These are phyloP conservation scores for Mychonastes homosphaera DNA, from an alignment of 139 green algal species.

Conservation along the genomic window DNA sequence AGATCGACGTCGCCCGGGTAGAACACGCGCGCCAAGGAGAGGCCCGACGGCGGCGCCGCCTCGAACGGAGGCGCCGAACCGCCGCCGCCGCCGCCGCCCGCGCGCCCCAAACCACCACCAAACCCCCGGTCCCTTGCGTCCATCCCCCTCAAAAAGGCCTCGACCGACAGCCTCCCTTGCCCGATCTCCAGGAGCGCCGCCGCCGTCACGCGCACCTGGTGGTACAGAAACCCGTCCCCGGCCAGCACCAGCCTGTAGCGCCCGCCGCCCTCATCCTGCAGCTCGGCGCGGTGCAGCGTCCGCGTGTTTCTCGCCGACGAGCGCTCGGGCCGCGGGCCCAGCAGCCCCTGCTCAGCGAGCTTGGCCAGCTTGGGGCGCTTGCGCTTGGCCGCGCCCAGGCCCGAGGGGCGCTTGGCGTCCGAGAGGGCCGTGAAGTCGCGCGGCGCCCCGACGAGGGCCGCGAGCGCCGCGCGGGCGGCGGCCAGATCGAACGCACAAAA, in stretches of 20 bases:
- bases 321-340: conserved; percentile 28
- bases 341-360: conserved; percentile 25
- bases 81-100: too few relatives aligned
- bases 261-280: conserved; percentile 1
- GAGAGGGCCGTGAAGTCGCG: conserved; percentile 35
- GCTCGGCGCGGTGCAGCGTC: conserved; percentile 4
- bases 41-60: conserved; percentile 26
- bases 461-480: too few relatives aligned
- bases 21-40: conserved; percentile 22
- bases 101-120: background rate
- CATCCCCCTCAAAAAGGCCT: conserved; percentile 12
- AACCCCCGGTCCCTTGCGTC: conserved; percentile 4
- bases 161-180: conserved; percentile 16
- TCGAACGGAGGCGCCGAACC: conserved; percentile 10
- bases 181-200: conserved; percentile 31
- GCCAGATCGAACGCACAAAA: background rate
- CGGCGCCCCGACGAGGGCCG: too few relatives aligned
- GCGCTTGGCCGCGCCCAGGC: conserved; percentile 30
- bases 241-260: conserved; percentile 11
- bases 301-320: conserved; percentile 30
- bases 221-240: conserved; percentile 26
- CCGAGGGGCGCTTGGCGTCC: conserved; percentile 31
- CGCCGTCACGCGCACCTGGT: conserved; percentile 28
- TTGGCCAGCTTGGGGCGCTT: conserved; percentile 28
- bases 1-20: conserved; percentile 10